A percentile compares a stretch with the other conserved stretches of the same genome.
Conservation (phyloP, 1,284 basidiomycete genomes). For the Kwoniella shivajii region DNA sequence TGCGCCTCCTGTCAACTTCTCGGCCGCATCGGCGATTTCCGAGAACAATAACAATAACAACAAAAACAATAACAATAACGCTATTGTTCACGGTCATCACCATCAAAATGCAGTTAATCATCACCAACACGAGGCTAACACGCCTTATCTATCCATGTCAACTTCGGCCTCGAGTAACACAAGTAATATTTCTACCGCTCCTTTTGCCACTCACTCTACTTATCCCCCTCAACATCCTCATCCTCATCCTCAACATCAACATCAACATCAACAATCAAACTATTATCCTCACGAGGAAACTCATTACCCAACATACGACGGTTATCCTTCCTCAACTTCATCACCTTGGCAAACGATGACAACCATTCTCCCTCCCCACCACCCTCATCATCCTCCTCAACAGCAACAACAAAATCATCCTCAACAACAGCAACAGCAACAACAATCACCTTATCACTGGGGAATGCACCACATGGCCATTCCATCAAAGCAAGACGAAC, state of each 20-base stretch:
- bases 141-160: conserved; percentile 16
- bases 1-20: conserved; percentile 10
- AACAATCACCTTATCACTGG: conserved; percentile 20
- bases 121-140: conserved; percentile 21
- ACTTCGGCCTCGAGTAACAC: conserved; percentile 7
- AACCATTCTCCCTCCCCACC: not conserved
- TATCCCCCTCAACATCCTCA: conserved; percentile 12
- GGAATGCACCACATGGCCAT: conserved; percentile 21
- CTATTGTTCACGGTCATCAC: not conserved
- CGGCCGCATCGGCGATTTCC: conserved; percentile 13
- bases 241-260: conserved; percentile 11
- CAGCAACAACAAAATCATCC: not conserved
- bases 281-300: conserved; percentile 1
- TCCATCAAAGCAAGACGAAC: conserved; percentile 37
- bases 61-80: not conserved
- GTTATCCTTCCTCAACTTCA: conserved; percentile 8
- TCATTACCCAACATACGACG: conserved; percentile 5
- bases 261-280: conserved; percentile 10
- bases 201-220: conserved; percentile 13
- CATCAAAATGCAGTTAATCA: not conserved
- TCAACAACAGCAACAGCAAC: conserved; percentile 14
- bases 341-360: conserved; percentile 9
- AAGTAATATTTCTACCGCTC: not conserved
- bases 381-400: conserved; percentile 1
- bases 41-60: conserved; percentile 5